Percentiles rank a stretch among this genome's conserved stretches.
Conservation (phyloP, 352 stramenopile genomes). For the Phytophthora rubi region DNA sequence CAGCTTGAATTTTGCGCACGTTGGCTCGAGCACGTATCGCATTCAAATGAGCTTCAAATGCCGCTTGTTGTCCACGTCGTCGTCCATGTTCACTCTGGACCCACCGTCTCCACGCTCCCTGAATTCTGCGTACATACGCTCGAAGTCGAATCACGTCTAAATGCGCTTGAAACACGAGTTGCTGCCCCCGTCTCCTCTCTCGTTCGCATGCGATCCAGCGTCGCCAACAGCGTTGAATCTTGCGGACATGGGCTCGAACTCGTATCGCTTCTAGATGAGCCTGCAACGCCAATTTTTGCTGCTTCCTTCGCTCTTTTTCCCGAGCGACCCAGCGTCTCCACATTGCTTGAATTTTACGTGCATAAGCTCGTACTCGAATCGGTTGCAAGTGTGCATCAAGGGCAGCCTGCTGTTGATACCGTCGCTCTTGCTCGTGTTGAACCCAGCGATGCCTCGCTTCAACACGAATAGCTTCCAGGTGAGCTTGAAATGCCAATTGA, state of each 20-base stretch:
- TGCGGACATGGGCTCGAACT: neutral
- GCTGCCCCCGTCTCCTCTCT: neutral
- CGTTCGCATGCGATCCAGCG: neutral
- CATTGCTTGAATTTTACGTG: conserved; percentile 15
- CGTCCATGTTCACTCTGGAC: conserved; percentile 2
- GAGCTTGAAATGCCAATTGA: neutral
- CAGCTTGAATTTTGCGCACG: conserved; percentile 14
- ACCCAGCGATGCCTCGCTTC: neutral
- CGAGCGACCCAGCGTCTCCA: conserved; percentile 7
- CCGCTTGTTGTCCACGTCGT: neutral
- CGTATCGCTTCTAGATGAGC: conserved; percentile 2
- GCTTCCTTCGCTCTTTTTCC: neutral
- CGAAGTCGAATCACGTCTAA: conserved; percentile 8
- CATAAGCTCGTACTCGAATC: conserved; percentile 8
- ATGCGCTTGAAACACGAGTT: conserved; percentile 7
- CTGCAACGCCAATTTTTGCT: neutral
- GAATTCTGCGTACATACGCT: conserved; percentile 18
- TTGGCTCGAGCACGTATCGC: conserved; percentile 4
- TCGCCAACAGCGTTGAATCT: conserved; percentile 3
- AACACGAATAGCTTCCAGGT: conserved; percentile 7
- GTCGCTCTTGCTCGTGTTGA: neutral
- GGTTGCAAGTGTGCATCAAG: conserved; percentile 8
- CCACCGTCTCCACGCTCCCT: conserved; percentile 30
- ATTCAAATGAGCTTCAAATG: conserved; percentile 5
- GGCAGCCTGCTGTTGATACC: conserved; percentile 12